Base-by-base conservation (phyloP, 352 stramenopile species). In the Phytophthora foliorum region DNA sequence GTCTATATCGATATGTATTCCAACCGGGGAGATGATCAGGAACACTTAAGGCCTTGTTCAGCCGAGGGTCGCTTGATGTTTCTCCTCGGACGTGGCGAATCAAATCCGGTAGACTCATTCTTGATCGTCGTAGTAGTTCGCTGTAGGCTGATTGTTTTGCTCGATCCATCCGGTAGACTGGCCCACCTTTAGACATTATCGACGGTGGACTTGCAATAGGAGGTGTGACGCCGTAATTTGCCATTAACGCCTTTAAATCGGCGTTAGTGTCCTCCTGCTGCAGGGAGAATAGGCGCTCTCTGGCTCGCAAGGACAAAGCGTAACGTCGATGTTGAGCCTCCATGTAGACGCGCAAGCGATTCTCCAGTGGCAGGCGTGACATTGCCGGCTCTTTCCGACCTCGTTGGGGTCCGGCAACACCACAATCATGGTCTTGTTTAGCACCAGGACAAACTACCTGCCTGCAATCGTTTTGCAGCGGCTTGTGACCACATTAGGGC, bases 31-130 rank as follows among this genome's bases (percentile, higher is more conserved):
- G 6, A 6, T 67, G 52, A 10, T 62, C 44, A 0, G 57, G 57
- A 44, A 73, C 19, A 8, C 4, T n/a, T 7, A 69, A 29, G 0
- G 46, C 46, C 25, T 67, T 69, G 21, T 69, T 74, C 4, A 39
- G 59, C 0, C 58, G 36, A 6, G 66, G 44, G 36, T 60, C 46
- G 0, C 3, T 0, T 0, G 10, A 1, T 0, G 58, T 31, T 45
- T 74, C 46, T 5, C 46, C 46, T 22, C 53, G 29, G 14, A 69
- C 14, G 0, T 50, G 19, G 2, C 46, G 57, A 21, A 69, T 61
- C 21, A 69, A 57, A 5, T 69, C 54, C 1, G 52, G 53, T 0
- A 68, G 53, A 0, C 8, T 14, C 34, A 74, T 44, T 6, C 34
- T 51, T 7, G 59, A 45, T 10, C 67, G 13, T 6, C 67, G 46